Evolutionary conservation across 129 eudicot genomes (phyloP).

Genomic region (Arctium lappa): DNA sequence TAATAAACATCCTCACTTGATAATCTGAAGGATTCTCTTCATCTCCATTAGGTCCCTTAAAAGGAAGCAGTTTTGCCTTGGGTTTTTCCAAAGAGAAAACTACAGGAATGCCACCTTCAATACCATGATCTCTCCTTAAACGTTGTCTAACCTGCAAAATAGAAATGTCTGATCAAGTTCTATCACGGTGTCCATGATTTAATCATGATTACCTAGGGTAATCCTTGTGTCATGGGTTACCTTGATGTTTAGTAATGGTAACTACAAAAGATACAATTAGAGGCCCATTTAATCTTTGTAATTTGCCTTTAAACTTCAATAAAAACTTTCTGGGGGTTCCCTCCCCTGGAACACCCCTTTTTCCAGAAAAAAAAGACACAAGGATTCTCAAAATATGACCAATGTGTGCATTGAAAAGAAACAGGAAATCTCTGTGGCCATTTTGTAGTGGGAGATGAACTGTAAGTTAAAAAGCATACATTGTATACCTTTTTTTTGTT

Average conservation of each 20-base stretch:
- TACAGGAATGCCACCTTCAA: constrained; percentile 97
- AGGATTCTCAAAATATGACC: neutral
- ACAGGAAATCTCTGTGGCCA: neutral
- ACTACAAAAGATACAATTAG: neutral
- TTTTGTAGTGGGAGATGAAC: neutral
- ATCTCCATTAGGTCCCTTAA: constrained; percentile 87
- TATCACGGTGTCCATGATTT: neutral
- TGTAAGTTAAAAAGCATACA: neutral
- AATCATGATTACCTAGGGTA: neutral
- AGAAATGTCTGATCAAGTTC: neutral
- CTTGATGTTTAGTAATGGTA: neutral
- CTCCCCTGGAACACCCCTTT: no score
- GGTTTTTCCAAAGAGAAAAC: constrained; percentile 97
- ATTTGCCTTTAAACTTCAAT: no score
- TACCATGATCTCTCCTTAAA: constrained; percentile 78
- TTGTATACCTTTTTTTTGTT: neutral
- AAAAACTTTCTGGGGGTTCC: no score
- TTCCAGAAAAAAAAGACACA: neutral
- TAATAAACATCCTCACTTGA: constrained; percentile 58
- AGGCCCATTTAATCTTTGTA: neutral
- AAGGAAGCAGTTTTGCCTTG: constrained; percentile 93
- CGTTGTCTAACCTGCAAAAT: constrained; percentile 85
- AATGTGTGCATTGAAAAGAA: neutral
- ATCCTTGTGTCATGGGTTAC: neutral
- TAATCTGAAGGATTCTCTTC: constrained; percentile 97